Base-by-base conservation (phyloP, 495 filamentous ascomycete species). In the Trichocladium antarcticum region DNA sequence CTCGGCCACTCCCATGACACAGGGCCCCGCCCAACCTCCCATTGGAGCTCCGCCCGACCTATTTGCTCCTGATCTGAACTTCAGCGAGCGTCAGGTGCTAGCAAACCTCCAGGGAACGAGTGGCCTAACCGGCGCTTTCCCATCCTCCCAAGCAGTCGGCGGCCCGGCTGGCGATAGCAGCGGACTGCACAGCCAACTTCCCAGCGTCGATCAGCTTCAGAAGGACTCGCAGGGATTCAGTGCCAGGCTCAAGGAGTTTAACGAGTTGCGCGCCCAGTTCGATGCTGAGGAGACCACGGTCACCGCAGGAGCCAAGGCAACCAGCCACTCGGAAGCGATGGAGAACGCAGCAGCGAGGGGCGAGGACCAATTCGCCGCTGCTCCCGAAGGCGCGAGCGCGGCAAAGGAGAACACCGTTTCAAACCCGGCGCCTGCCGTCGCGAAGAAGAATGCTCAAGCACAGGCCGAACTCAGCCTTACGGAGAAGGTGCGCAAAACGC, bases 401-500 rank as follows among this genome's bases (percentile, higher is more conserved):
- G n/a, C n/a, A n/a, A n/a, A n/a, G n/a, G n/a, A n/a, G n/a, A n/a
- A n/a, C n/a, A n/a, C n/a, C n/a, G n/a, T n/a, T n/a, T n/a, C n/a
- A n/a, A 20, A 37, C 0, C 12, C 24, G 11, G 51, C 42, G 32
- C 24, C 49, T 0, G 31, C 45, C 35, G 44, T 27, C 17, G 9
- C 55, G 6, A 57, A 56, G 45, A 58, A 45, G 32, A 8, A 24
- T 22, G 21, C 32, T 7, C 44, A 42, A 5, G 20, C 17, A n/a
- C 54, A 58, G 39, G 5, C 29, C n/a, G 56, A 57, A 20, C 73
- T 88, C 1, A 87, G 86, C 28, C 73, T 93, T 10, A 85, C 83
- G n/a, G 84, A 95, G 65, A 87, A 90, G 65, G 86, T 92, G 6
- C 84, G 87, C 62, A 85, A 88, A 64, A 85, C 87, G 19, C 74